These are phyloP conservation scores for Diaporthe sp. DNA, from an alignment of 2,329 filamentous ascomycete species.

Conservation along the genomic window DNA sequence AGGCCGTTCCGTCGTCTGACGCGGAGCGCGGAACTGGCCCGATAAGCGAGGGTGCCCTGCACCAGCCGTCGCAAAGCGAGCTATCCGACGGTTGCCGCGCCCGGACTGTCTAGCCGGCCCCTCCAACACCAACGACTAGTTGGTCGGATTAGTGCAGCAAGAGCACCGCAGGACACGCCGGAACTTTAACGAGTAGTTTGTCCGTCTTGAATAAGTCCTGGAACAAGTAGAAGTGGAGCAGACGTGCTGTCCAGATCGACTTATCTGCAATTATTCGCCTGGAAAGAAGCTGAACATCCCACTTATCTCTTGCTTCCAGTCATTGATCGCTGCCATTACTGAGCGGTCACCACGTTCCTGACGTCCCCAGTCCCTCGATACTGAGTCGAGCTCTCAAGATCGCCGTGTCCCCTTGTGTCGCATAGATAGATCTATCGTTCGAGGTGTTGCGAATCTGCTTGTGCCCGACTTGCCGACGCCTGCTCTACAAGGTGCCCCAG, in stretches of 20 bases:
- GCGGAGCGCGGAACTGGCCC: slow-evolving; percentile 33
- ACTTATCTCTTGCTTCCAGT: slow-evolving; percentile 14
- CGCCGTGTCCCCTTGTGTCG: not conserved
- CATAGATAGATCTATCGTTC: slow-evolving; percentile 6
- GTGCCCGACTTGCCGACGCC: not conserved
- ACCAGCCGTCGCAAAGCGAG: slow-evolving; percentile 35
- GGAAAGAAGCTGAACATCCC: slow-evolving; percentile 6
- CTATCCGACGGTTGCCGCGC: slow-evolving; percentile 37
- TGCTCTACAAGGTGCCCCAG: not conserved
- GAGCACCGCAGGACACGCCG: not conserved
- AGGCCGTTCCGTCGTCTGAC: slow-evolving; percentile 31
- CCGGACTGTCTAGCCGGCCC: slow-evolving; percentile 13
- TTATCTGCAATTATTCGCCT: not conserved
- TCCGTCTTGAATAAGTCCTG: slow-evolving; percentile 16
- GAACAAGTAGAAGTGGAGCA: not conserved
- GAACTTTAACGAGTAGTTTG: slow-evolving; percentile 2
- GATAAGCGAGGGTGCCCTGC: slow-evolving; percentile 31
- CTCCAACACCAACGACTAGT: slow-evolving; percentile 3
- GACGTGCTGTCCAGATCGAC: slow-evolving; percentile 6
- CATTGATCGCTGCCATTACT: slow-evolving; percentile 14
- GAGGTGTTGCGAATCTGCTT: slow-evolving; percentile 13
- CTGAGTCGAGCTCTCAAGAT: slow-evolving; percentile 17
- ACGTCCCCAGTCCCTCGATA: not conserved
- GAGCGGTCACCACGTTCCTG: not conserved
- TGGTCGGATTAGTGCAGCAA: slow-evolving; percentile 1